Percentiles rank a stretch among this genome's conserved stretches.
phyloP scores from a whole-genome alignment of 306 rosid genomes.

The Bauhinia variegata region DNA sequence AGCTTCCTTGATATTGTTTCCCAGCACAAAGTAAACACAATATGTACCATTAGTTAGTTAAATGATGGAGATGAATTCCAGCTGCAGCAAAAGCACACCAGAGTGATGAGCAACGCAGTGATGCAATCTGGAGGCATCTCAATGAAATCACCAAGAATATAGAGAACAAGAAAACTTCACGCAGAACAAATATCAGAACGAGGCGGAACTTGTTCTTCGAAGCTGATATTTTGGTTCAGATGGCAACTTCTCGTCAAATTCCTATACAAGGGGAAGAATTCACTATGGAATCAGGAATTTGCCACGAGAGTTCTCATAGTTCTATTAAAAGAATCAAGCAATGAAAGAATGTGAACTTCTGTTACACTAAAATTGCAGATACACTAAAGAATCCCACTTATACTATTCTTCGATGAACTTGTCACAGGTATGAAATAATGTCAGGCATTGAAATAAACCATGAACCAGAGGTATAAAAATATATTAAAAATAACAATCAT shows the following conservation, averaged over 20 bases:
- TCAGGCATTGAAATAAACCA: background rate
- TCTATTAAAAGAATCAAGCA: slow-evolving; percentile 12
- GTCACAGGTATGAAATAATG: background rate
- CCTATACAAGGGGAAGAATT: slow-evolving; percentile 43
- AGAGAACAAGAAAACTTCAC: slow-evolving; percentile 23
- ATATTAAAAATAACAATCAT: background rate
- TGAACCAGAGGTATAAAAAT: background rate
- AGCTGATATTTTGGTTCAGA: slow-evolving; percentile 62
- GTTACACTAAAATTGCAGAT: too few species aligned
- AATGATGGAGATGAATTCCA: slow-evolving; percentile 32
- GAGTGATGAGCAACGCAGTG: slow-evolving; percentile 25
- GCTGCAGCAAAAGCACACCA: slow-evolving; percentile 32
- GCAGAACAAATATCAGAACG: slow-evolving; percentile 48
- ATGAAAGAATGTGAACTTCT: background rate
- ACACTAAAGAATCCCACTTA: too few species aligned
- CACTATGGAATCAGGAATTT: slow-evolving; percentile 9
- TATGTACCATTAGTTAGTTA: slow-evolving; percentile 41
- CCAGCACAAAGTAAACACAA: slow-evolving; percentile 33
- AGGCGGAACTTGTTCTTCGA: slow-evolving; percentile 68
- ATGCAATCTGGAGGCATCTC: slow-evolving; percentile 13
- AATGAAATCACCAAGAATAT: slow-evolving; percentile 18
- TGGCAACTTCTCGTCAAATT: slow-evolving; percentile 50
- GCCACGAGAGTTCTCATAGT: background rate
- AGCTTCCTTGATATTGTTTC: slow-evolving; percentile 24
- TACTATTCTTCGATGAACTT: background rate